A percentile compares a stretch with the other conserved stretches of the same genome.
Conservation (phyloP, 1,139 yeast genomes). For the Kodamaea plutei region DNA sequence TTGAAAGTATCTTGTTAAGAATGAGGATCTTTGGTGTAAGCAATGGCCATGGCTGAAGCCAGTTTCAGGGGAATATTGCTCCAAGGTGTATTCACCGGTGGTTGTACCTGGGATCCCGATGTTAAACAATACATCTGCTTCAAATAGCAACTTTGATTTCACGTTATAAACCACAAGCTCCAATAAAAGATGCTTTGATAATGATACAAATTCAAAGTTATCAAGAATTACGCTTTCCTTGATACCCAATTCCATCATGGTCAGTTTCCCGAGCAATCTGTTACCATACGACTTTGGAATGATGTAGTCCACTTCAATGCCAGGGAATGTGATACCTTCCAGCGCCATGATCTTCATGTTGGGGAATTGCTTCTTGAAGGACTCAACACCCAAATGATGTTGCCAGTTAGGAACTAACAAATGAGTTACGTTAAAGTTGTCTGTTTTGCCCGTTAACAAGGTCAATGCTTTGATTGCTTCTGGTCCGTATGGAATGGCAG, state of each 20-base stretch:
- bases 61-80: slow-evolving; percentile 18
- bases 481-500: slow-evolving; percentile 58
- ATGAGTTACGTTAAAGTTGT: slow-evolving; percentile 32
- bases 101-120: slow-evolving; percentile 15
- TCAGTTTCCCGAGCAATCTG: slow-evolving; percentile 20
- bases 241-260: slow-evolving; percentile 21
- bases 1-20: slow-evolving; percentile 18
- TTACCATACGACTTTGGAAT: slow-evolving; percentile 18
- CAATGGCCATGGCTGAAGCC: slow-evolving; percentile 21
- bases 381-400: slow-evolving; percentile 53
- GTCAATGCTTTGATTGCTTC: slow-evolving; percentile 38
- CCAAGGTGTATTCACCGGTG: slow-evolving; percentile 16
- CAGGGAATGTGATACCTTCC: slow-evolving; percentile 27
- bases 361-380: slow-evolving; percentile 50
- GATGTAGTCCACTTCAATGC: slow-evolving; percentile 27
- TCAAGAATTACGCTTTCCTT: slow-evolving; percentile 18
- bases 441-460: slow-evolving; percentile 24
- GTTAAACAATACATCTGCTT: slow-evolving; percentile 23
- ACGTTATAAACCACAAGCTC: slow-evolving; percentile 22
- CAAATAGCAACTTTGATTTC: slow-evolving; percentile 17
- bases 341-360: slow-evolving; percentile 45
- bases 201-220: slow-evolving; percentile 22
- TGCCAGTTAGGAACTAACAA: slow-evolving; percentile 51
- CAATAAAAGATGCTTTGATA: slow-evolving; percentile 18
- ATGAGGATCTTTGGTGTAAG: slow-evolving; percentile 21